A percentile compares a stretch with the other conserved stretches of the same genome.
Evolutionary conservation across 371 early-diverging fungal species (phyloP).

Genomic region (Aphelidium insulamus): DNA sequence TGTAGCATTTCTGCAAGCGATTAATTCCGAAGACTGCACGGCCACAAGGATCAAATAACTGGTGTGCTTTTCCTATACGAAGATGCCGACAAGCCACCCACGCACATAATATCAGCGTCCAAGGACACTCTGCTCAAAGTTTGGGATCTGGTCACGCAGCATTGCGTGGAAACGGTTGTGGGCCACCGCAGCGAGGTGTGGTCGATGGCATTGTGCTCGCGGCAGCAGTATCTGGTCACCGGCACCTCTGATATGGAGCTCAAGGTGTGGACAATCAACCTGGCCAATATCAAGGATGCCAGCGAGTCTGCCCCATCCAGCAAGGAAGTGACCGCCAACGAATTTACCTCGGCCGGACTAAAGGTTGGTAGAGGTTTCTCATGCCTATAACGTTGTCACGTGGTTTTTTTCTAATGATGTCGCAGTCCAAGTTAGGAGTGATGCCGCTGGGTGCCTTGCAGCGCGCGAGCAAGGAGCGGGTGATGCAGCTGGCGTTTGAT

Average conservation of each 20-base stretch:
- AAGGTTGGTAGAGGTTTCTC: conserved; percentile 8
- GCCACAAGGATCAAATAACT: conserved; percentile 85
- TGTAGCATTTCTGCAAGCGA: too few species aligned
- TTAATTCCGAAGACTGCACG: conserved; percentile 40
- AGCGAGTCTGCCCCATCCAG: conserved; percentile 2
- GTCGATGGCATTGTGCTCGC: conserved; percentile 40
- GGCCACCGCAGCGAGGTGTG: conserved; percentile 84
- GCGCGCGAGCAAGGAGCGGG: conserved; percentile 58
- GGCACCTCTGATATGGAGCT: conserved; percentile 65
- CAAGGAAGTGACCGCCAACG: conserved; percentile 4
- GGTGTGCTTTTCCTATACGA: conserved; percentile 22
- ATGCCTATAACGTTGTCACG: too few species aligned
- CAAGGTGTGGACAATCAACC: conserved; percentile 65
- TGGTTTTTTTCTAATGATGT: too few species aligned
- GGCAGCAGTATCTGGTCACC: conserved; percentile 42
- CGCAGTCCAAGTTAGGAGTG: too few species aligned
- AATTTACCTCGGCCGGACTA: conserved; percentile 5
- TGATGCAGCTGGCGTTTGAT: conserved; percentile 47
- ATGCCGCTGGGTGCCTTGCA: conserved; percentile 64
- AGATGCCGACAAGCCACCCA: conserved; percentile 3
- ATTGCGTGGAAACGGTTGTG: conserved; percentile 82
- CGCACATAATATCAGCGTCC: conserved; percentile 44
- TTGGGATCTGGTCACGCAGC: conserved; percentile 79
- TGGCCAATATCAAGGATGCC: conserved; percentile 6
- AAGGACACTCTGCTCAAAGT: conserved; percentile 88